A percentile compares a stretch with the other conserved stretches of the same genome.
Evolutionary conservation across 2,329 filamentous ascomycete genomes (phyloP).

Genomic region (Colletotrichum simmondsii): DNA sequence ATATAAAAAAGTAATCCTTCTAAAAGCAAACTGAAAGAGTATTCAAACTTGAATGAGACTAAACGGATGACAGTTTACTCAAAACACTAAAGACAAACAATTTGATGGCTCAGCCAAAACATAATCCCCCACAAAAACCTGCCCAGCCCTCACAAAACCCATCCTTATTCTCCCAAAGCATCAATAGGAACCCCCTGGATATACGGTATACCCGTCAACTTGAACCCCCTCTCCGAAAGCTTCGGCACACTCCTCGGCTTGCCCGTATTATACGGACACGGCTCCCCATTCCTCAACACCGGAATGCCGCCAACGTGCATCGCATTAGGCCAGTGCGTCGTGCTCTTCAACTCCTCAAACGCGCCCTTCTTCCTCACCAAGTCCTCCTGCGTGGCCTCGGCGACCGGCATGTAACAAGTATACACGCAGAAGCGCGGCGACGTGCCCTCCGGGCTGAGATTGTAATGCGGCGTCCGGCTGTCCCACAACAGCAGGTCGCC

Average conservation of each 20-base stretch:
- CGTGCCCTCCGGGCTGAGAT: conserved; percentile 29
- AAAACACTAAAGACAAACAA: too few species aligned
- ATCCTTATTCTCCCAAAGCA: background rate
- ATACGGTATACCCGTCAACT: conserved; percentile 15
- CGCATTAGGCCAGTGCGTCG: conserved; percentile 45
- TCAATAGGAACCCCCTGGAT: conserved; percentile 5
- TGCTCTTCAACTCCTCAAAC: conserved; percentile 39
- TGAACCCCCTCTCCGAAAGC: conserved; percentile 33
- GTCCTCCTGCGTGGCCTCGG: conserved; percentile 36
- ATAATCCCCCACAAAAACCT: too few species aligned
- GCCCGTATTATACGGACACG: conserved; percentile 22
- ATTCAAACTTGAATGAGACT: too few species aligned
- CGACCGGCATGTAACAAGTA: conserved; percentile 37
- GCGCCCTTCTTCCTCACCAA: conserved; percentile 33
- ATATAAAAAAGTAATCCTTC: too few species aligned
- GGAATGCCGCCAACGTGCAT: conserved; percentile 18
- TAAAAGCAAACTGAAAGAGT: too few species aligned
- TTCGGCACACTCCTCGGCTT: conserved; percentile 38
- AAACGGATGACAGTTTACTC: too few species aligned
- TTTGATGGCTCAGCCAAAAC: too few species aligned
- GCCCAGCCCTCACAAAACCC: too few species aligned
- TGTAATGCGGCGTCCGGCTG: conserved; percentile 34
- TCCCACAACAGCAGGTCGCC: conserved; percentile 50
- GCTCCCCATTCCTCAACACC: conserved; percentile 2
- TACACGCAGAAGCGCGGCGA: conserved; percentile 38